A percentile compares a stretch with the other conserved stretches of the same genome.
Conservation (phyloP, 2,329 filamentous ascomycete genomes). For the Colletotrichum tropicale region DNA sequence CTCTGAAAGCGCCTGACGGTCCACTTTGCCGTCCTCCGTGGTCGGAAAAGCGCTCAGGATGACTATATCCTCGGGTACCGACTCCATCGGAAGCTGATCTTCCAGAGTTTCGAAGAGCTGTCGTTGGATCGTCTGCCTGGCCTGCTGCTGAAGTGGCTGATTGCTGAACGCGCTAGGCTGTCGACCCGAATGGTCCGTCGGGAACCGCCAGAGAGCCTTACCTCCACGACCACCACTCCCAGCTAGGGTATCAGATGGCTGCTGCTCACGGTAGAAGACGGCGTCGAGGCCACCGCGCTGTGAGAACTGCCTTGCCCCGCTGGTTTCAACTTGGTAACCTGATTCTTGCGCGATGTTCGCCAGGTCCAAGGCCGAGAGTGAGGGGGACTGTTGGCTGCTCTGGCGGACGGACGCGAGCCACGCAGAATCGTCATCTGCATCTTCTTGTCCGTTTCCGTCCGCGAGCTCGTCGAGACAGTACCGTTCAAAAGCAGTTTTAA, state of each 20-base stretch:
- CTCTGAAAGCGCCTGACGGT: constrained; percentile 15
- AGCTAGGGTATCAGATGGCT: background rate
- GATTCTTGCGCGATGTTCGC: constrained; percentile 27
- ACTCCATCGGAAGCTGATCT: constrained; percentile 20
- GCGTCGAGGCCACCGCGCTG: constrained; percentile 30
- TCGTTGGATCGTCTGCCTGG: background rate
- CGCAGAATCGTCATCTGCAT: background rate
- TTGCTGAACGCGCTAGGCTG: background rate
- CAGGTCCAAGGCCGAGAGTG: constrained; percentile 22
- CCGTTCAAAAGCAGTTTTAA: constrained; percentile 33
- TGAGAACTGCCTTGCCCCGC: constrained; percentile 44
- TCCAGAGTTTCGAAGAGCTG: background rate
- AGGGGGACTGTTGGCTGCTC: background rate
- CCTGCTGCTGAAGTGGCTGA: background rate
- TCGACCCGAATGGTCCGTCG: background rate
- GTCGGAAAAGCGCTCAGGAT: constrained; percentile 27
- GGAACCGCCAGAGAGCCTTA: background rate
- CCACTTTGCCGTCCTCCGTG: constrained; percentile 29
- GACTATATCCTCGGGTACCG: constrained; percentile 28
- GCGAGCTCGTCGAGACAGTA: background rate
- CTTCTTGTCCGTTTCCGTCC: background rate
- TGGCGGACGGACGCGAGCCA: background rate
- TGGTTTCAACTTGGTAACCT: constrained; percentile 51
- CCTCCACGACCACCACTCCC: rapidly evolving
- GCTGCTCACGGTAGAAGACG: constrained; percentile 38